Conservation (phyloP, 2,329 filamentous ascomycete genomes). For the Aspergillus pseudoviridinutans region DNA sequence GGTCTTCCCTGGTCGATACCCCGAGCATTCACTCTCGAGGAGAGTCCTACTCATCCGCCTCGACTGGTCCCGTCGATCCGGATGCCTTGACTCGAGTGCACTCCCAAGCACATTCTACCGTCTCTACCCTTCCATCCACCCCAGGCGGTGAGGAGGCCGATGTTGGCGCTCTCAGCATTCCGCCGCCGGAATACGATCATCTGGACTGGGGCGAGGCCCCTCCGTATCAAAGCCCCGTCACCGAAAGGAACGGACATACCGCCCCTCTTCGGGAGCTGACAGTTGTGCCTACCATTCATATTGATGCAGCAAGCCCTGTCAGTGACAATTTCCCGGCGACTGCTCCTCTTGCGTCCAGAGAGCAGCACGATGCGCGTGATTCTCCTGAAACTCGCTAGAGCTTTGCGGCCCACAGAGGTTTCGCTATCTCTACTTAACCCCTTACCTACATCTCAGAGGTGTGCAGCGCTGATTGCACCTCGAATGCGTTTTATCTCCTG, state of each 20-base stretch:
- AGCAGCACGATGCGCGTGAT: neutral
- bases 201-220: constrained; percentile 43
- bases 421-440: neutral
- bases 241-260: constrained; percentile 13
- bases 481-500: neutral
- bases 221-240: constrained; percentile 32
- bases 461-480: neutral
- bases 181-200: constrained; percentile 41
- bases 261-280: constrained; percentile 16
- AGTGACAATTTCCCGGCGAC: constrained; percentile 11
- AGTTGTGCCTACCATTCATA: constrained; percentile 29
- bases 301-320: constrained; percentile 27
- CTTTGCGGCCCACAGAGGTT: neutral
- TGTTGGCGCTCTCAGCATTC: constrained; percentile 34
- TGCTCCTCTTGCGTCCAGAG: neutral
- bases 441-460: neutral
- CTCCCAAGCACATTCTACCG: constrained; percentile 23
- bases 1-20: constrained; percentile 24
- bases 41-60: constrained; percentile 32
- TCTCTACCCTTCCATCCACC: constrained; percentile 17
- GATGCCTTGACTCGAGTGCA: constrained; percentile 24
- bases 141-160: constrained; percentile 31
- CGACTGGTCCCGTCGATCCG: constrained; percentile 26
- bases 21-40: constrained; percentile 28
- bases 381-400: neutral